Evolutionary conservation across 805 yeast genomes (phyloP).

Genomic region (Yamadazyma takamatsuzukensis): DNA sequence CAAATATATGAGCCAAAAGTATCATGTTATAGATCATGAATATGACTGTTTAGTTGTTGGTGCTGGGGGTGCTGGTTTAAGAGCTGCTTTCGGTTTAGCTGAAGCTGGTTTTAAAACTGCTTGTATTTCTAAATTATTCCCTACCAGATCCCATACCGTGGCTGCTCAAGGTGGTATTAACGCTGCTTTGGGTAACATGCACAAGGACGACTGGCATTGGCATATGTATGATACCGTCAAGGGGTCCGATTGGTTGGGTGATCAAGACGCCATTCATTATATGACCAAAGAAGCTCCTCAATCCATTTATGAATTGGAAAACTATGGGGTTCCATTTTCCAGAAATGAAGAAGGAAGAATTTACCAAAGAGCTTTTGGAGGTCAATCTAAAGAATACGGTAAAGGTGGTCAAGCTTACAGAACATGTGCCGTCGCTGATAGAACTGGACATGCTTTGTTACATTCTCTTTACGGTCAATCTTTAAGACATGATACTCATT

Average conservation of each 20-base stretch:
- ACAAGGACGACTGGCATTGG: constrained; percentile 98
- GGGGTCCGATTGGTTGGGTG: constrained; percentile 99
- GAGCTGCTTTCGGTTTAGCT: constrained; percentile 98
- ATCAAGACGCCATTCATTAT: constrained; percentile 98
- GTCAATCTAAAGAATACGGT: constrained; percentile 92
- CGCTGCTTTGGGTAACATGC: constrained; percentile 99
- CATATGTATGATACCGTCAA: constrained; percentile 99
- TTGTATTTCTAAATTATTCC: constrained; percentile 93
- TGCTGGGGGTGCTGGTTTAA: constrained; percentile 98
- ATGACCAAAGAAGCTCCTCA: constrained; percentile 98
- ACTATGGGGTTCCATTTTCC: constrained; percentile 97
- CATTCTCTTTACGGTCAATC: constrained; percentile 97
- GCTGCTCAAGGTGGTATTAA: constrained; percentile 99
- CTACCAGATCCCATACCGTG: constrained; percentile 97
- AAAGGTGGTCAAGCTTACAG: constrained; percentile 99
- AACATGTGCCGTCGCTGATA: constrained; percentile 98
- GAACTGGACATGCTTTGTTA: constrained; percentile 96
- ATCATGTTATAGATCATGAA: constrained; percentile 94
- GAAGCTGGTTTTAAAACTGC: constrained; percentile 97
- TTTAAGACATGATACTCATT: constrained; percentile 93
- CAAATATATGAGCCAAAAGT: constrained; percentile 54
- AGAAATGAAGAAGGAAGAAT: constrained; percentile 95
- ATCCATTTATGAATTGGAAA: constrained; percentile 94
- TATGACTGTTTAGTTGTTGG: constrained; percentile 98
- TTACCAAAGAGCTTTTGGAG: constrained; percentile 99